Conservation (phyloP, 306 rosid genomes). For the Ochetophila trinervis region DNA sequence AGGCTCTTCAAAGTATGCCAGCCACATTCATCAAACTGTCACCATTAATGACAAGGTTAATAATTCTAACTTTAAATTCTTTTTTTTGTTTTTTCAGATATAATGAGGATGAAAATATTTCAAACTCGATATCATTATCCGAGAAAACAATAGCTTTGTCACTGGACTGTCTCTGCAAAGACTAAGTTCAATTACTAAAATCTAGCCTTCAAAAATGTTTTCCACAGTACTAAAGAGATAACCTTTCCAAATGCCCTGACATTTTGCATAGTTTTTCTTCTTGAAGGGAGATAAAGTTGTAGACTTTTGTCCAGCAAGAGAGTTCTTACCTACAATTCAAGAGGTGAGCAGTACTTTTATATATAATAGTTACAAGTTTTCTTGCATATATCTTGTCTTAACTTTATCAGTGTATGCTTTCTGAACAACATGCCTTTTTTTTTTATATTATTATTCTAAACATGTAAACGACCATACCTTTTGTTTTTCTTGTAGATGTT, state of each 20-base stretch:
- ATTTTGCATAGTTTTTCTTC: not conserved
- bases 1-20: constrained; percentile 36
- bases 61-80: not conserved
- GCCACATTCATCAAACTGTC: constrained; percentile 35
- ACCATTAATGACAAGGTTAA: constrained; percentile 44
- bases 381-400: not conserved
- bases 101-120: not conserved
- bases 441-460: too few species aligned
- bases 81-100: not conserved
- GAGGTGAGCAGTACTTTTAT: constrained; percentile 27
- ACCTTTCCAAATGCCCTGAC: too few species aligned
- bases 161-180: too few species aligned
- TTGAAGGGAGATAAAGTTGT: constrained; percentile 50
- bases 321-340: constrained; percentile 38
- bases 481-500: constrained; percentile 29
- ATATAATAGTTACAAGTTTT: not conserved
- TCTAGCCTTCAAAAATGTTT: too few species aligned
- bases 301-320: constrained; percentile 47
- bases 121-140: too few species aligned
- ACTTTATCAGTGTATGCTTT: too few species aligned
- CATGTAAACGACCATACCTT: too few species aligned
- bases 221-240: too few species aligned
- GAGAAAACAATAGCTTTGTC: too few species aligned
- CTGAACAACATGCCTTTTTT: too few species aligned
- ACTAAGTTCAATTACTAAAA: too few species aligned